Conservation (phyloP, 192 early-diverging fungal species). For the Chytriomyces sp. region DNA sequence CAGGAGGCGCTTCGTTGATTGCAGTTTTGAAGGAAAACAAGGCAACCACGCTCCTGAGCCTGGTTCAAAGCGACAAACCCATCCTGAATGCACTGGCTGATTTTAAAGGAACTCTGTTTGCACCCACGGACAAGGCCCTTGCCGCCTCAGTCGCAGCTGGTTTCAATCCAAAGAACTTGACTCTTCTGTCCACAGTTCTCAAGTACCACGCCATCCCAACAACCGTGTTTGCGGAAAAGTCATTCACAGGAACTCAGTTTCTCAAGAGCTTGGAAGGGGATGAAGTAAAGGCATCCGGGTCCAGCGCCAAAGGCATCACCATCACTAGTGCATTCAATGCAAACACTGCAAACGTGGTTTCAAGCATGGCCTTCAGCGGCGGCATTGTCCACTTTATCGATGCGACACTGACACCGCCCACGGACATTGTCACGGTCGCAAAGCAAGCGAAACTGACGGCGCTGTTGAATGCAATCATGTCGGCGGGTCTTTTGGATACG, state of each 20-base stretch:
- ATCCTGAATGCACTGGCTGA: constrained; percentile 19
- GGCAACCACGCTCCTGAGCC: constrained; percentile 23
- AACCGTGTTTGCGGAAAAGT: constrained; percentile 1
- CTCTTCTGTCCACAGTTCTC: constrained; percentile 9
- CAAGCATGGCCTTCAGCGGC: constrained; percentile 39
- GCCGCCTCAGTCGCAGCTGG: constrained; percentile 23
- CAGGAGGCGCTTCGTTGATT: neutral
- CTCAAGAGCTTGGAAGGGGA: constrained; percentile 17
- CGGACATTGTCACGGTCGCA: neutral
- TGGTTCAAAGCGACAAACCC: constrained; percentile 20
- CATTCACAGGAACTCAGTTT: constrained; percentile 14
- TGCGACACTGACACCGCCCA: constrained; percentile 44
- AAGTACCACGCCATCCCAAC: constrained; percentile 30
- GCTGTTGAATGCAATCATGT: constrained; percentile 26
- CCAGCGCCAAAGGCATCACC: neutral
- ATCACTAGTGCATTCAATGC: neutral
- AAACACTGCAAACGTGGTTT: constrained; percentile 31
- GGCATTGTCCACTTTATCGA: constrained; percentile 50
- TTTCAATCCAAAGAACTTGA: constrained; percentile 2
- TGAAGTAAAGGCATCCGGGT: constrained; percentile 13
- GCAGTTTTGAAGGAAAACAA: neutral
- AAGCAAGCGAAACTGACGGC: constrained; percentile 24
- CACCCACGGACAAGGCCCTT: constrained; percentile 29
- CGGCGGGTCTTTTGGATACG: constrained; percentile 22
- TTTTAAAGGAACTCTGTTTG: constrained; percentile 33